A percentile compares a stretch with the other conserved stretches of the same genome.
Conservation (phyloP, 1,139 yeast species). For the Debaryomyces psychrophilus region DNA sequence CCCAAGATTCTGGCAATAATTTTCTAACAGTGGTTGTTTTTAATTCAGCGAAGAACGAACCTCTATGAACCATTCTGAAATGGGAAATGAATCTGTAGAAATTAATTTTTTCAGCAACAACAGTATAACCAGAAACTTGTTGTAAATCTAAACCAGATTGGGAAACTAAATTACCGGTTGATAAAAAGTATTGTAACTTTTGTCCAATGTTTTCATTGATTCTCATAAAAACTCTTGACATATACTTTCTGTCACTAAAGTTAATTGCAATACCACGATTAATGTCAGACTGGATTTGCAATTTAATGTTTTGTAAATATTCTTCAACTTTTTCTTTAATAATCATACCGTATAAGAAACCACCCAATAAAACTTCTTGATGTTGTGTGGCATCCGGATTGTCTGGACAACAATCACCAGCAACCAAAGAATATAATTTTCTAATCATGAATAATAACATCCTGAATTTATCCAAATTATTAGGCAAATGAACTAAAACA, state of each 20-base stretch:
- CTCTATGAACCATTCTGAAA: conserved; percentile 99
- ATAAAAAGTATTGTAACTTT: conserved; percentile 88
- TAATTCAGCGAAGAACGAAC: conserved; percentile 97
- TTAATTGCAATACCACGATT: conserved; percentile 82
- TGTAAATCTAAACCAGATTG: conserved; percentile 97
- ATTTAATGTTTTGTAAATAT: conserved; percentile 70
- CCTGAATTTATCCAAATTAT: conserved; percentile 77
- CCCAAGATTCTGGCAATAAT: conserved; percentile 97
- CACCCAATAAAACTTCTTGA: conserved; percentile 95
- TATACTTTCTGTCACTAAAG: conserved; percentile 81
- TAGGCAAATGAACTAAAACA: conserved; percentile 83
- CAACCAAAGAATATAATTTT: conserved; percentile 90
- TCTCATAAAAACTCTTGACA: conserved; percentile 75
- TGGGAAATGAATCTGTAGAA: conserved; percentile 96
- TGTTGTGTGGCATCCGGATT: conserved; percentile 99
- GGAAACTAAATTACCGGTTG: conserved; percentile 96
- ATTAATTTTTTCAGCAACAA: conserved; percentile 97
- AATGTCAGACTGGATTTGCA: conserved; percentile 79
- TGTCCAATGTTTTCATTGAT: conserved; percentile 94
- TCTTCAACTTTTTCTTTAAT: conserved; percentile 96
- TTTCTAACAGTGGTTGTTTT: conserved; percentile 97
- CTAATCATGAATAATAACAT: conserved; percentile 92
- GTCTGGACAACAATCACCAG: conserved; percentile 96
- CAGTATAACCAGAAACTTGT: conserved; percentile 97
- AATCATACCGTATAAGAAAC: conserved; percentile 95